Evolutionary conservation across 148 eudicot species (phyloP).

Genomic region (Drosera capensis): DNA sequence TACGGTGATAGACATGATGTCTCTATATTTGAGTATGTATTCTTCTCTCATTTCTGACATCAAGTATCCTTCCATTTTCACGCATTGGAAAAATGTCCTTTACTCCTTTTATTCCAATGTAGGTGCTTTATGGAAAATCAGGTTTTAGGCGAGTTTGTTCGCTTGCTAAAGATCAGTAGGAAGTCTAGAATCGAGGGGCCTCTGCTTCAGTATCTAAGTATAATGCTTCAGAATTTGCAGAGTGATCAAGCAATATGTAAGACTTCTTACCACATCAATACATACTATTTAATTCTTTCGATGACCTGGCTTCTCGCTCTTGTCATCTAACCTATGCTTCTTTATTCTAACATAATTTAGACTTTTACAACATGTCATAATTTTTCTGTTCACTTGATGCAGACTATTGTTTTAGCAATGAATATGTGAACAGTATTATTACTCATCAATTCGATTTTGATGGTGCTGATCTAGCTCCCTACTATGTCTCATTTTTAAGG

Average conservation of each 20-base stretch:
- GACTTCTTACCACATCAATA: slow-evolving; percentile 3
- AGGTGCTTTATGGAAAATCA: slow-evolving; percentile 41
- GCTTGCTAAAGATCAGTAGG: slow-evolving; percentile 28
- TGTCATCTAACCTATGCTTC: not conserved
- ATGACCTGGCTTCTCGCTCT: not conserved
- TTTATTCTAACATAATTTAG: not conserved
- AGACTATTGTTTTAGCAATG: slow-evolving; percentile 45
- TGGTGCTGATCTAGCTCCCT: slow-evolving; percentile 32
- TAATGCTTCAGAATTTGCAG: slow-evolving; percentile 41
- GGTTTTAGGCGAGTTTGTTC: slow-evolving; percentile 32
- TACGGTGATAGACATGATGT: slow-evolving; percentile 38
- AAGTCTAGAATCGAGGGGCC: slow-evolving; percentile 30
- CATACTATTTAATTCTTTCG: not conserved
- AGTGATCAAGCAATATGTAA: slow-evolving; percentile 42
- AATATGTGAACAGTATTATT: slow-evolving; percentile 35
- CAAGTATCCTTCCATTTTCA: slow-evolving; percentile 1
- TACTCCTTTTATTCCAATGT: not conserved
- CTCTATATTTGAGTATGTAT: slow-evolving; percentile 27
- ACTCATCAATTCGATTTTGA: slow-evolving; percentile 32
- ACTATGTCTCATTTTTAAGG: slow-evolving; percentile 45
- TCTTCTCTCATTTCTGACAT: slow-evolving; percentile 5
- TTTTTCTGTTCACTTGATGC: slow-evolving; percentile 14
- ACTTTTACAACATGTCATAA: not conserved
- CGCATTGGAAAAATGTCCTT: not conserved
- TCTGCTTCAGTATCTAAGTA: slow-evolving; percentile 45